Percentiles rank a stretch among this genome's conserved stretches.
phyloP scores from a whole-genome alignment of 306 rosid species.

The Dalbergia cochinchinensis region DNA sequence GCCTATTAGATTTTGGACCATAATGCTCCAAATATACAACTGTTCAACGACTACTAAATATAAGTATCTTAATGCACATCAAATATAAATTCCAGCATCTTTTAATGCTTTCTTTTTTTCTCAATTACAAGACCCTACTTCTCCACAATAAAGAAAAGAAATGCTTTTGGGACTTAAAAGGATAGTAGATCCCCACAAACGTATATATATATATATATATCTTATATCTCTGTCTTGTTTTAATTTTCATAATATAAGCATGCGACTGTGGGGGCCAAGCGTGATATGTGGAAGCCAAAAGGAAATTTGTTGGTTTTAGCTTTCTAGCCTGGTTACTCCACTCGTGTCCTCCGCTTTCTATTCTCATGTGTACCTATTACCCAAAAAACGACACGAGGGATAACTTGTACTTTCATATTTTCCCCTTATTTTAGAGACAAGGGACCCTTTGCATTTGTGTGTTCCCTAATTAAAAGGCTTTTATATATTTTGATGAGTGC shows the following conservation, averaged over 20 bases:
- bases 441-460: constrained; percentile 19
- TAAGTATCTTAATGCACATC: constrained; percentile 39
- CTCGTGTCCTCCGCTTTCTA: constrained; percentile 59
- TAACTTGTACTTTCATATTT: background rate
- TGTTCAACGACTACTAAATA: constrained; percentile 45
- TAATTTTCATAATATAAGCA: constrained; percentile 33
- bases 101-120: background rate
- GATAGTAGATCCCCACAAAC: constrained; percentile 2
- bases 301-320: constrained; percentile 47
- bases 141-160: constrained; percentile 23
- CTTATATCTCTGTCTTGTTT: background rate
- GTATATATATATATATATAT: too few species aligned
- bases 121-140: constrained; percentile 40
- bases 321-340: constrained; percentile 68
- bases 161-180: constrained; percentile 5
- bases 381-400: constrained; percentile 36
- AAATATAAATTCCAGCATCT: constrained; percentile 8
- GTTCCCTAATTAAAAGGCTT: background rate
- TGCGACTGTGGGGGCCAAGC: constrained; percentile 51
- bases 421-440: constrained; percentile 20
- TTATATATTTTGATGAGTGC: background rate
- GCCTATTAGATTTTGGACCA: constrained; percentile 46
- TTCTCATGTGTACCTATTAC: constrained; percentile 41
- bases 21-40: constrained; percentile 50
- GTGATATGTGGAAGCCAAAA: constrained; percentile 49